A percentile compares a stretch with the other conserved stretches of the same genome.
phyloP scores from a whole-genome alignment of 192 early-diverging fungal genomes.

The Nowakowskiella sp. region DNA sequence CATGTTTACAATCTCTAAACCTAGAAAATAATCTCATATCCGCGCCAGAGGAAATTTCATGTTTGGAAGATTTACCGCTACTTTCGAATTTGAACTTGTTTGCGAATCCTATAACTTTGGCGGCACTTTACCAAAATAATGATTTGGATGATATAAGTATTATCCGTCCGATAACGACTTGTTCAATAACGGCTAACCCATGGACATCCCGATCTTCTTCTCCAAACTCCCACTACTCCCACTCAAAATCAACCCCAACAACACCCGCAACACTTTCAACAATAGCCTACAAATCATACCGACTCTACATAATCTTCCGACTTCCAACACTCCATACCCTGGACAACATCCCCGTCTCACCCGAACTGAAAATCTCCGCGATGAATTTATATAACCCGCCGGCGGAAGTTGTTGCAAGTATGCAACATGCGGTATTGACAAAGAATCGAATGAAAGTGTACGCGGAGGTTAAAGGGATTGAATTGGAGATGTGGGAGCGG shows the following conservation, averaged over 20 bases:
- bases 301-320: slow-evolving; percentile 29
- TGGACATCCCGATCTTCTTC: slow-evolving; percentile 2
- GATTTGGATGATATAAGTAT: too few relatives aligned
- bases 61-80: slow-evolving; percentile 18
- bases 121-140: too few relatives aligned
- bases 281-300: slow-evolving; percentile 7
- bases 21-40: slow-evolving; percentile 27
- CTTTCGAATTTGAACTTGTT: slow-evolving; percentile 26
- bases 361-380: slow-evolving; percentile 48
- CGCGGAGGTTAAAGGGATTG: slow-evolving; percentile 29
- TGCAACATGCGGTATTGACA: slow-evolving; percentile 35
- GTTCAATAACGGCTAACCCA: slow-evolving; percentile 2
- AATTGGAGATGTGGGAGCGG: slow-evolving; percentile 28
- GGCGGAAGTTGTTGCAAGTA: slow-evolving; percentile 30
- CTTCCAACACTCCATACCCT: slow-evolving; percentile 32
- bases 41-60: slow-evolving; percentile 14
- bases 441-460: slow-evolving; percentile 26
- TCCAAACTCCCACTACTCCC: background rate
- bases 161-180: background rate
- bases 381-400: slow-evolving; percentile 40
- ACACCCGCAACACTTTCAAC: background rate
- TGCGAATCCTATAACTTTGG: slow-evolving; percentile 26
- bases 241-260: slow-evolving; percentile 5
- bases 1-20: slow-evolving; percentile 21
- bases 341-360: slow-evolving; percentile 32